phyloP scores from a whole-genome alignment of 441 rosid species.

The Geranium incanum region DNA sequence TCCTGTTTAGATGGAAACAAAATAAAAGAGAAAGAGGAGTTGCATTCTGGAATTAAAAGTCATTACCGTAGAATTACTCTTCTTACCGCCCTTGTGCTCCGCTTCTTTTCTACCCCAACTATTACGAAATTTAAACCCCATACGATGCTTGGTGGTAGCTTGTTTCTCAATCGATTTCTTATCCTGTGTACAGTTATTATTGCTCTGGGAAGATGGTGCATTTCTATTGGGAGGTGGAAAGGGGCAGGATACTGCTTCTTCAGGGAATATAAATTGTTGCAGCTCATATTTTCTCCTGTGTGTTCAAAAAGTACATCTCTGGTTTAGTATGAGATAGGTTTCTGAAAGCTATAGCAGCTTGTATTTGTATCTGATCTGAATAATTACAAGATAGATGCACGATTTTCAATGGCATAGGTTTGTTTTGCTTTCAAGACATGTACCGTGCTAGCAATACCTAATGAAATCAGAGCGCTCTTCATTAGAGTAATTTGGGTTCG shows the following conservation, averaged over 20 bases:
- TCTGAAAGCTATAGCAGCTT: not conserved
- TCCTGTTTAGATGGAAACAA: not conserved
- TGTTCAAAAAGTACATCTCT: slow-evolving; percentile 18
- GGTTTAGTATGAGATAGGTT: slow-evolving; percentile 17
- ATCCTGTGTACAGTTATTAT: slow-evolving; percentile 30
- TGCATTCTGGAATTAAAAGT: slow-evolving; percentile 19
- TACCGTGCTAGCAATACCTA: slow-evolving; percentile 34
- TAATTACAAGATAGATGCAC: not conserved
- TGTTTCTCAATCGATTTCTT: slow-evolving; percentile 45
- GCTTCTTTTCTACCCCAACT: slow-evolving; percentile 82
- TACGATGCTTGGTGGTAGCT: slow-evolving; percentile 45
- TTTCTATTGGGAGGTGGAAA: slow-evolving; percentile 28
- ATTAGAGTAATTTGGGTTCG: slow-evolving; percentile 57
- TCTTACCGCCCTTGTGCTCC: slow-evolving; percentile 54
- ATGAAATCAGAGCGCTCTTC: slow-evolving; percentile 80
- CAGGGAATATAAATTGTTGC: slow-evolving; percentile 44
- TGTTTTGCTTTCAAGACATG: not conserved
- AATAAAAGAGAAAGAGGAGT: not conserved
- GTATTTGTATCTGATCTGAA: not conserved
- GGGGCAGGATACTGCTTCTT: slow-evolving; percentile 36
- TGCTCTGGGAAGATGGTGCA: slow-evolving; percentile 29
- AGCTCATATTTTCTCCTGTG: slow-evolving; percentile 78
- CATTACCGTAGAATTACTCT: slow-evolving; percentile 60
- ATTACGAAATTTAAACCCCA: slow-evolving; percentile 70
- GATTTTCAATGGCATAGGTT: slow-evolving; percentile 6